Evolutionary conservation across 2,329 filamentous ascomycete genomes (phyloP), one percentile per base, ranked within the genome.

Genomic region (Ophiosphaerella korrae): DNA sequence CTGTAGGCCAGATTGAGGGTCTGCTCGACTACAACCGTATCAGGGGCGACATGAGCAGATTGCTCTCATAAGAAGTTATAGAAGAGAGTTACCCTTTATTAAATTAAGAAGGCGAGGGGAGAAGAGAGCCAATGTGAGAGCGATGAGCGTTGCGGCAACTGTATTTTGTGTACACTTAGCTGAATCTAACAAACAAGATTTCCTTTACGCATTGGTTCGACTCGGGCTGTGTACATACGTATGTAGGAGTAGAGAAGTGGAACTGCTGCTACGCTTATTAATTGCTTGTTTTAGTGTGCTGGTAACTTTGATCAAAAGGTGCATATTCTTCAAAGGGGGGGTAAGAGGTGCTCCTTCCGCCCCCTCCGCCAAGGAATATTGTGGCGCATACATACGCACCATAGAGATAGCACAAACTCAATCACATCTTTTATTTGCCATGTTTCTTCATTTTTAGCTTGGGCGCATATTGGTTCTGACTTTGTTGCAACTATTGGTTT

Each of bases 1-100:
- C 93, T 31, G 90, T 97, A 62, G 94, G 94, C 64, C 88, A 86
- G 79, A 92, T 97, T 72, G 94, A 97, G 84, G 93, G 87, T 74
- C 75, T 87, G 62, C 74, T 87, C 57, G 83, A 93, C 76, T 95
- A 94, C 81, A 82, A 88, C 75, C 81, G 88, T 74, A 82, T 90
- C 71, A 83, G 92, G 75, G 87, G 85, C 76, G 91, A 94, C 75
- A 94, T 94, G 88, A 91, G 86, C 82, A 87, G 91, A 77, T 93
- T 90, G 80, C 52, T 73, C 36, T 73, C 70, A 61, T 73, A 73
- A 57, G 24, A 34, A 37, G n/a, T 42, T 39, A 37, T 51, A 29
- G 29, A 29, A 36, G 36, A 23, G 23, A 31, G 40, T 46, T 52
- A 26, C 11, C 26, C 26, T 7, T 29, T 11, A 6, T 29, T 6